Percentiles rank a stretch among this genome's conserved stretches.
Conservation (phyloP, 208 protist species). For the Trypanosoma platydactyli region DNA sequence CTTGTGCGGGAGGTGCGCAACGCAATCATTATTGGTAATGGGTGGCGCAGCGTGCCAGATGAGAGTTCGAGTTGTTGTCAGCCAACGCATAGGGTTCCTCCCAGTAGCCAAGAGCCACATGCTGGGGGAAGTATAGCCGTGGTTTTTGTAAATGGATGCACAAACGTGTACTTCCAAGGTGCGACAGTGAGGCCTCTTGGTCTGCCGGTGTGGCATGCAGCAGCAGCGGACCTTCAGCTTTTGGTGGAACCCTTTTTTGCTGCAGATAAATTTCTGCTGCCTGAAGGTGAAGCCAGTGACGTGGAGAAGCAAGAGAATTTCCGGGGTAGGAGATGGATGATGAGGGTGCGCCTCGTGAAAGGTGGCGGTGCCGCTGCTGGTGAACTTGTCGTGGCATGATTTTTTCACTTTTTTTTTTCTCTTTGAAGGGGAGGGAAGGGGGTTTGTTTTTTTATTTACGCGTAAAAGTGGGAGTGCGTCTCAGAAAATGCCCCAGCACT, state of each 20-base stretch:
- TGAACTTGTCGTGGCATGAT: slow-evolving; percentile 7
- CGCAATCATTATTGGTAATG: slow-evolving; percentile 22
- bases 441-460: neutral
- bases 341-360: slow-evolving; percentile 17
- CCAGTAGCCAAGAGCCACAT: neutral
- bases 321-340: neutral
- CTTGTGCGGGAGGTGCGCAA: slow-evolving; percentile 23
- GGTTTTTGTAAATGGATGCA: slow-evolving; percentile 27
- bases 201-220: slow-evolving; percentile 23
- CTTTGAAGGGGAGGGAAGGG: neutral
- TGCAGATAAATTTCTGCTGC: neutral
- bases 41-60: slow-evolving; percentile 2
- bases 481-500: neutral
- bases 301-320: neutral
- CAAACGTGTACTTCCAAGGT: neutral
- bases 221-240: slow-evolving; percentile 23
- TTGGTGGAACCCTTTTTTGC: slow-evolving; percentile 15
- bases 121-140: slow-evolving; percentile 12
- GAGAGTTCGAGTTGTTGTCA: neutral
- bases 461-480: too few species aligned
- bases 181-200: slow-evolving; percentile 4
- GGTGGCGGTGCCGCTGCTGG: neutral
- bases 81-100: too few species aligned
- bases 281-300: neutral
- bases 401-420: neutral